Evolutionary conservation across 169 alveolate species (phyloP).

Genomic region (Theileria equi): DNA sequence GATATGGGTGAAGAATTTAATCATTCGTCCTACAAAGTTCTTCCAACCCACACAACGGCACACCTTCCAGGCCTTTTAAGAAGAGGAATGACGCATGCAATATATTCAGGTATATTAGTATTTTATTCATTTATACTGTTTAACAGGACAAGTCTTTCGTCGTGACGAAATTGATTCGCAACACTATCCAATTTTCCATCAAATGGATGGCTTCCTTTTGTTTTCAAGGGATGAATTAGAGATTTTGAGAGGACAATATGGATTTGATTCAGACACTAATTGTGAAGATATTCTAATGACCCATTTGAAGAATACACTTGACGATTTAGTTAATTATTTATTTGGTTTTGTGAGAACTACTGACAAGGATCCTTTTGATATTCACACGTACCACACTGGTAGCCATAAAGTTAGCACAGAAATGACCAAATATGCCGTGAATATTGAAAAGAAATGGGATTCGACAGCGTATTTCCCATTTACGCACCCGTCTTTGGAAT

Average conservation of each 20-base stretch:
- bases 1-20: conserved; percentile 14
- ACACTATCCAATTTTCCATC: conserved; percentile 93
- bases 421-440: neutral
- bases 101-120: conserved; percentile 66
- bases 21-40: conserved; percentile 57
- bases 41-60: conserved; percentile 88
- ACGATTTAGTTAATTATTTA: conserved; percentile 73
- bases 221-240: conserved; percentile 40
- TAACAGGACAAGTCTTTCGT: conserved; percentile 88
- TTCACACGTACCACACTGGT: neutral
- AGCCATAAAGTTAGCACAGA: neutral
- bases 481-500: conserved; percentile 88
- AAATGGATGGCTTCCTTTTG: conserved; percentile 81
- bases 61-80: conserved; percentile 82
- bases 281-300: conserved; percentile 20
- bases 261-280: neutral
- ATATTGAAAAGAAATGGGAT: conserved; percentile 83
- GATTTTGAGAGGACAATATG: conserved; percentile 21
- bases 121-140: neutral
- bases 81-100: conserved; percentile 74
- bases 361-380: neutral
- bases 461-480: conserved; percentile 87
- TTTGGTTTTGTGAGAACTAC: conserved; percentile 62
- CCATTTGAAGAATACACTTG: conserved; percentile 73
- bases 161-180: conserved; percentile 89